Conservation (phyloP, 2,329 filamentous ascomycete genomes). For the Ophiostoma perfectum region DNA sequence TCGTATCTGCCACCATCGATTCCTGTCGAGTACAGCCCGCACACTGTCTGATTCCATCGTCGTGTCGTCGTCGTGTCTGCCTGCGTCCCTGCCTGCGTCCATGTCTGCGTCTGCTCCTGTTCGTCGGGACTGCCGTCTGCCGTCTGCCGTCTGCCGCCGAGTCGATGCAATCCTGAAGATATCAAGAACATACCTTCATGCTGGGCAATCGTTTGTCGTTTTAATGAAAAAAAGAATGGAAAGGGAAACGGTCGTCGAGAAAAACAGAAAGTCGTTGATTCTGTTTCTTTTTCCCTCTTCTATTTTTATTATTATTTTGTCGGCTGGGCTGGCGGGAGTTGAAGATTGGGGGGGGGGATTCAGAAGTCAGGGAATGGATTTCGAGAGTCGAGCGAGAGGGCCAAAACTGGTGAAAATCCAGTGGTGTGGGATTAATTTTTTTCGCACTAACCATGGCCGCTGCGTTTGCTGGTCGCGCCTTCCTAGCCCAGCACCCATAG, state of each 20-base stretch:
- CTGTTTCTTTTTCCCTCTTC: constrained; percentile 15
- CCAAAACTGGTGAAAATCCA: constrained; percentile 11
- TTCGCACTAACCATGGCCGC: background rate
- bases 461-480: background rate
- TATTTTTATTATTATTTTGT: constrained; percentile 13
- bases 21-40: background rate
- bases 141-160: constrained; percentile 5
- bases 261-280: constrained; percentile 22
- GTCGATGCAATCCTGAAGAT: background rate
- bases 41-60: background rate
- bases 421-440: constrained; percentile 15
- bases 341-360: background rate
- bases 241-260: constrained; percentile 18
- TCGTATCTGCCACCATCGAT: background rate
- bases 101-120: background rate
- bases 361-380: constrained; percentile 3
- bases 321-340: constrained; percentile 10
- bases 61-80: background rate
- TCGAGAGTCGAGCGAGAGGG: background rate
- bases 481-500: background rate
- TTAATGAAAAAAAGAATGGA: constrained; percentile 21
- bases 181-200: constrained; percentile 27
- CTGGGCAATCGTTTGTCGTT: constrained; percentile 21
- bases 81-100: background rate
- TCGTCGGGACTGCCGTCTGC: background rate